A percentile compares a stretch with the other conserved stretches of the same genome.
phyloP scores from a whole-genome alignment of 441 rosid genomes.

The Theobroma grandiflorum region DNA sequence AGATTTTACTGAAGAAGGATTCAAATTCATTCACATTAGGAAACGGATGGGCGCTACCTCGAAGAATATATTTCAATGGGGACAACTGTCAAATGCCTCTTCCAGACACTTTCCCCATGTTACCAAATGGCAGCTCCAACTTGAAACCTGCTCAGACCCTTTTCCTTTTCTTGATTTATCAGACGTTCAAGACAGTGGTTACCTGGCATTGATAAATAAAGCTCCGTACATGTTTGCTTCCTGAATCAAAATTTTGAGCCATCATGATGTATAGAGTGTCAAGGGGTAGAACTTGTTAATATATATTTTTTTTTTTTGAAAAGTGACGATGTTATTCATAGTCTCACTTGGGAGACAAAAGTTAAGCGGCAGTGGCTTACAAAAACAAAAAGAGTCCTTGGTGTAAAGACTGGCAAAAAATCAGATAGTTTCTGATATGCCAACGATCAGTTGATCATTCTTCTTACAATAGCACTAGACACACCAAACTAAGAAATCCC shows the following conservation, averaged over 20 bases:
- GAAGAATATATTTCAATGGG: slow-evolving; percentile 56
- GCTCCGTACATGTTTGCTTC: not conserved
- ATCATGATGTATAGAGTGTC: not conserved
- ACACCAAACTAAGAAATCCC: too few species aligned
- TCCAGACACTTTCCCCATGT: slow-evolving; percentile 59
- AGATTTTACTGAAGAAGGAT: slow-evolving; percentile 59
- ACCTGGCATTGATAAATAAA: slow-evolving; percentile 20
- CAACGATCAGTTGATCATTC: too few species aligned
- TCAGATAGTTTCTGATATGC: too few species aligned
- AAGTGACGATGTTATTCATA: too few species aligned
- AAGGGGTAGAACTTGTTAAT: not conserved
- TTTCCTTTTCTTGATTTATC: slow-evolving; percentile 26
- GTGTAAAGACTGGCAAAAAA: too few species aligned
- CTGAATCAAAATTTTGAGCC: not conserved
- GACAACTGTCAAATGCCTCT: slow-evolving; percentile 58
- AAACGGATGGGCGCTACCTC: slow-evolving; percentile 59
- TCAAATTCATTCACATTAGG: slow-evolving; percentile 47
- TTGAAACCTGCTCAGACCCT: slow-evolving; percentile 23
- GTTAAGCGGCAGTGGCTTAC: too few species aligned
- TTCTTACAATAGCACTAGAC: too few species aligned
- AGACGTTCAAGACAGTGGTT: slow-evolving; percentile 18
- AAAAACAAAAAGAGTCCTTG: too few species aligned
- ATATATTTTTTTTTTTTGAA: too few species aligned
- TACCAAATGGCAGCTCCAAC: slow-evolving; percentile 46
- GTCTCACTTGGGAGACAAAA: too few species aligned